Base-by-base conservation (phyloP, 2,329 filamentous ascomycete species). In the Fusarium nygamai region DNA sequence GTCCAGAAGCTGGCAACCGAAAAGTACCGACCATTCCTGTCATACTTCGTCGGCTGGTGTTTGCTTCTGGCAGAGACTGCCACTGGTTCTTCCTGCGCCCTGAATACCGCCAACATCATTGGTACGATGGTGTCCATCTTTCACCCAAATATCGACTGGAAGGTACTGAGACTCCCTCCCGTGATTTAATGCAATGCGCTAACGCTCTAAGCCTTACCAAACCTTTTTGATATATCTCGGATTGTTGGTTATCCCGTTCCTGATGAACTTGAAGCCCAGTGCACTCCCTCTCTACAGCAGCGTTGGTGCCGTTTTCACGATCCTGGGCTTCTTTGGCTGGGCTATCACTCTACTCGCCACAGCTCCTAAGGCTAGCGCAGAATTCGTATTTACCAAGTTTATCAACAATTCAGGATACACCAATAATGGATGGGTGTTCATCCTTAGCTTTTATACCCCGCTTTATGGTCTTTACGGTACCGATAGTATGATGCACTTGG, bases 401-500 rank as follows among this genome's bases (percentile, higher is more conserved):
- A 43, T 71, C 12, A 71, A 71, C 24, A 71, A 66, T 13, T 71
- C 69, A 2, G 69, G 66, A 29, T 70, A 71, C 19, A 38, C 2
- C 0, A 71, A 31, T 22, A 66, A 59, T 6, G 66, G 61, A 9
- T 71, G 69, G 69, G 66, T 71, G 0, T 64, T 59, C 9, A 62
- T 71, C 8, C 61, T 71, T 0, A 48, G 69, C 12, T 70, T 71
- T 2, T 71, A 71, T 14, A 66, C 6, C 4, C 66, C 69, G 1
- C 27, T 66, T 0, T 71, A 71, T 50, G 69, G 60, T 2, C 61
- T 71, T 8, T 71, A 61, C 9, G 66, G 69, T 2, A 71, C 69
- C 0, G 69, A 71, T 10, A 60, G 69, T 3, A 71, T 71, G 51
- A 64, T 71, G 60, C 69, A 71, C 24, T 12, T 71, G n/a, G 61